These are phyloP conservation scores for Trichocladium uniseriatum DNA, from an alignment of 495 filamentous ascomycete genomes.

Conservation along the genomic window DNA sequence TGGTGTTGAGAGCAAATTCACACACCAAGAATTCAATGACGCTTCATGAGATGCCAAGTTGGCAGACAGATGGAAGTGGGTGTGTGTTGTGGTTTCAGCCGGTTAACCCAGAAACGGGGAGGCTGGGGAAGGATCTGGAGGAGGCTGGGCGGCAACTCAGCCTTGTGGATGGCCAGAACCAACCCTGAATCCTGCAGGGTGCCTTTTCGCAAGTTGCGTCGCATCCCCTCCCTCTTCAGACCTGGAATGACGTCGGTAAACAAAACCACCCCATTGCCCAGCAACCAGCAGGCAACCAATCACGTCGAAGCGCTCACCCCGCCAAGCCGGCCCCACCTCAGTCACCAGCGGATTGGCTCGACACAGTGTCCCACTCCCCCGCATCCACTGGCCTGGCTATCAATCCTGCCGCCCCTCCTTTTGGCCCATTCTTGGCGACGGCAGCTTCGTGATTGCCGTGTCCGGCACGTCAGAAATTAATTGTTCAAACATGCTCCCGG, in stretches of 20 bases:
- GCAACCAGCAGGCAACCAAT: slow-evolving; percentile 8
- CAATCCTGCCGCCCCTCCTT: too few species aligned
- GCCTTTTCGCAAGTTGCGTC: background rate
- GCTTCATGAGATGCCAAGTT: background rate
- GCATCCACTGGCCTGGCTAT: background rate
- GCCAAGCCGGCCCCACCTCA: background rate
- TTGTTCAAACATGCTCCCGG: slow-evolving; percentile 1
- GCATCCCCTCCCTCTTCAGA: background rate
- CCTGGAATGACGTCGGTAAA: slow-evolving; percentile 15
- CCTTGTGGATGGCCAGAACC: too few species aligned
- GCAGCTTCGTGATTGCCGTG: background rate
- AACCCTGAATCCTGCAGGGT: too few species aligned
- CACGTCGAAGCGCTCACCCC: background rate
- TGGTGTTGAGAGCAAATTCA: background rate
- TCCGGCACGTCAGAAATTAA: slow-evolving; percentile 13
- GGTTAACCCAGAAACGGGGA: slow-evolving; percentile 27
- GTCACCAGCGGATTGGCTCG: background rate
- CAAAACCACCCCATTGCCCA: slow-evolving; percentile 1
- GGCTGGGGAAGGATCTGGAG: too few species aligned
- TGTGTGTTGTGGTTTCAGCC: slow-evolving; percentile 8
- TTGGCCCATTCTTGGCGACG: background rate
- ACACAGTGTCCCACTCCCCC: background rate
- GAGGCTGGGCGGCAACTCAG: too few species aligned
- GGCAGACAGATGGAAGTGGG: background rate
- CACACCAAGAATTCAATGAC: background rate